Conservation (phyloP, 257 asterid genomes). For the Cruciata laevipes region DNA sequence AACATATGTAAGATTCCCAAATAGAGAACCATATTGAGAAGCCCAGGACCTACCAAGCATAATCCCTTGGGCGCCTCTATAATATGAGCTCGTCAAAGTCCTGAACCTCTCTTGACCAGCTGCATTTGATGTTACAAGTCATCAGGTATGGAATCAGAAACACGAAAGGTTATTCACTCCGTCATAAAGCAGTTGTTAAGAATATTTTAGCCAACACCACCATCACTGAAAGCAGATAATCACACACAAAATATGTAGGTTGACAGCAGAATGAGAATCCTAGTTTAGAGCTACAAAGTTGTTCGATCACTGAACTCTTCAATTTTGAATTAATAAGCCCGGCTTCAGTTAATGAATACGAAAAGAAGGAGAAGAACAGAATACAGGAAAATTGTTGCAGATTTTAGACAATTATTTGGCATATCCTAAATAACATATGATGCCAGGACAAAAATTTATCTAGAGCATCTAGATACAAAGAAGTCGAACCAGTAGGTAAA, state of each 20-base stretch:
- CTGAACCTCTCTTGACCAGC: slow-evolving; percentile 97
- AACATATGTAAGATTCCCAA: not conserved
- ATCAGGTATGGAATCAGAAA: not conserved
- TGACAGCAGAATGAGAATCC: not conserved
- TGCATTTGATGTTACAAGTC: slow-evolving; percentile 27
- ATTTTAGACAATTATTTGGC: not conserved
- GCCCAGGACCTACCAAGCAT: slow-evolving; percentile 57
- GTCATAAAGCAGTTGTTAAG: not conserved
- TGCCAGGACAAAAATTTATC: not conserved
- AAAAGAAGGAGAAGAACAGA: not conserved
- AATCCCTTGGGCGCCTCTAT: slow-evolving; percentile 54
- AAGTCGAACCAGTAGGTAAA: not conserved
- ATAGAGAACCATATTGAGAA: slow-evolving; percentile 6
- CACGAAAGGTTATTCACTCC: not conserved
- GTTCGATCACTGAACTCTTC: not conserved
- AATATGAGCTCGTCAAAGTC: slow-evolving; percentile 50
- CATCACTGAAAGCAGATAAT: not conserved
- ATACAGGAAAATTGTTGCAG: not conserved
- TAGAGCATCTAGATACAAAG: not conserved
- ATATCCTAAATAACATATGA: not conserved
- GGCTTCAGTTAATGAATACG: not conserved
- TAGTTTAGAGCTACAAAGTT: not conserved
- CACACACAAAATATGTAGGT: not conserved
- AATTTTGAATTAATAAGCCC: too few relatives aligned
- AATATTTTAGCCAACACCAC: not conserved